Conservation (phyloP, 2,329 filamentous ascomycete genomes). For the Xylaria sp. region DNA sequence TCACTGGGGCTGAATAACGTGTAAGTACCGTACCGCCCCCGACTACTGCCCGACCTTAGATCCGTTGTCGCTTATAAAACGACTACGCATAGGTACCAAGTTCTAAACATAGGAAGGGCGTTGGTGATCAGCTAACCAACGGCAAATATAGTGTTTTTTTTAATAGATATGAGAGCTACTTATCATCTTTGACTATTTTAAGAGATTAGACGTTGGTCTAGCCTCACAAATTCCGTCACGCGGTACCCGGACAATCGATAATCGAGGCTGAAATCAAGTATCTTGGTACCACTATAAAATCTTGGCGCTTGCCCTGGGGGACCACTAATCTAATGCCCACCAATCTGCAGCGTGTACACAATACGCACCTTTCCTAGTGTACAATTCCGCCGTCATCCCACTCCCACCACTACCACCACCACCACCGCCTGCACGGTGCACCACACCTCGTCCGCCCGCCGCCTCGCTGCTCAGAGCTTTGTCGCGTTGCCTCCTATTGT, state of each 20-base stretch:
- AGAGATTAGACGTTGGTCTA: no score
- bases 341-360: constrained; percentile 28
- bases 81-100: no score
- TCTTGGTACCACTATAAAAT: constrained; percentile 5
- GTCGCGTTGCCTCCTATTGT: constrained; percentile 26
- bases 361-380: constrained; percentile 7
- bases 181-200: no score
- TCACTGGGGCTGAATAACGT: no score
- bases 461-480: constrained; percentile 24
- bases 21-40: no score
- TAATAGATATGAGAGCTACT: no score
- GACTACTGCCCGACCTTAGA: no score
- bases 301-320: constrained; percentile 31
- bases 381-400: constrained; percentile 35
- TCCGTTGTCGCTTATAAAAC: no score
- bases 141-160: no score
- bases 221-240: no score
- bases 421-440: constrained; percentile 20
- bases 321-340: constrained; percentile 24
- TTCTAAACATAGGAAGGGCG: no score
- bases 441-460: constrained; percentile 31
- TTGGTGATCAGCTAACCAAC: no score
- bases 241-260: not conserved
- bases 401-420: constrained; percentile 20
- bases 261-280: constrained; percentile 26